phyloP scores from a whole-genome alignment of 1,139 yeast species.

The Hyphopichia burtonii region DNA sequence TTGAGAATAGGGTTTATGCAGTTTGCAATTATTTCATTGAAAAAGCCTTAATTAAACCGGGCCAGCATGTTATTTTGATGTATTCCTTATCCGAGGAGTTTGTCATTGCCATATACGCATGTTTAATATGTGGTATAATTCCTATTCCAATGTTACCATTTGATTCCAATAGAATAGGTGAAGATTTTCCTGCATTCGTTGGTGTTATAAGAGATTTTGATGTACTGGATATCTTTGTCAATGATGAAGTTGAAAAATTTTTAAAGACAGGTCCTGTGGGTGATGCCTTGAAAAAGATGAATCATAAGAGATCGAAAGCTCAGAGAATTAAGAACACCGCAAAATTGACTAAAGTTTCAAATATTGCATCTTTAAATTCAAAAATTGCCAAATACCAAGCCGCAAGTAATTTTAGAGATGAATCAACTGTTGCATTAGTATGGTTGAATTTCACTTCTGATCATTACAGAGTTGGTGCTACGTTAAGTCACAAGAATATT shows the following conservation, averaged over 20 bases:
- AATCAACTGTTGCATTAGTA: slow-evolving; percentile 50
- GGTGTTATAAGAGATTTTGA: slow-evolving; percentile 69
- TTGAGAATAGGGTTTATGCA: slow-evolving; percentile 75
- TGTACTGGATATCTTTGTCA: slow-evolving; percentile 71
- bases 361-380: slow-evolving; percentile 44
- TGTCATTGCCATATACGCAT: slow-evolving; percentile 80
- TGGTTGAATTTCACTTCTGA: slow-evolving; percentile 76
- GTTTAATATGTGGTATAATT: slow-evolving; percentile 76
- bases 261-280: slow-evolving; percentile 70
- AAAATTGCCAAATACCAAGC: slow-evolving; percentile 48
- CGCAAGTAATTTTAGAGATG: slow-evolving; percentile 41
- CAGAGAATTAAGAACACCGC: slow-evolving; percentile 67
- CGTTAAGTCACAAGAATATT: slow-evolving; percentile 61
- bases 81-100: slow-evolving; percentile 88
- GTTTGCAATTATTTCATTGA: slow-evolving; percentile 59
- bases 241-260: slow-evolving; percentile 70
- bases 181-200: slow-evolving; percentile 71
- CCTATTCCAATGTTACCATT: slow-evolving; percentile 81
- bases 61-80: slow-evolving; percentile 76
- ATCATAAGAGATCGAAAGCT: slow-evolving; percentile 41
- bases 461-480: slow-evolving; percentile 65
- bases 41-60: slow-evolving; percentile 55
- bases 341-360: slow-evolving; percentile 60
- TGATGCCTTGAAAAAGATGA: slow-evolving; percentile 58
- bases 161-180: slow-evolving; percentile 66